These are phyloP conservation scores for Hydnomerulius pinastri DNA, from an alignment of 768 basidiomycete genomes.

Conservation along the genomic window DNA sequence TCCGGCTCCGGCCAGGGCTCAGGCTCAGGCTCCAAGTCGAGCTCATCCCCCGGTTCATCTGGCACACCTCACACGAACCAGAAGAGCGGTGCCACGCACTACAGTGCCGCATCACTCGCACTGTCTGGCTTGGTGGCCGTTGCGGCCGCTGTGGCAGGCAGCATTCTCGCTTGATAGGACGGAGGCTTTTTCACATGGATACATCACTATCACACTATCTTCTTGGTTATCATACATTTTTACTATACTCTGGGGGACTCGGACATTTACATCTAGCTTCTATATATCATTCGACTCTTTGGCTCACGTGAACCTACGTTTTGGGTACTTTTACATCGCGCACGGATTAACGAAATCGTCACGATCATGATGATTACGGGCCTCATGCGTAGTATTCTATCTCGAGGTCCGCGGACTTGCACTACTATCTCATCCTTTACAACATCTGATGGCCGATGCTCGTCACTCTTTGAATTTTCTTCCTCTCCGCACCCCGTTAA, in stretches of 20 bases:
- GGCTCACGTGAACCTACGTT: no score
- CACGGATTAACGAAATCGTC: no score
- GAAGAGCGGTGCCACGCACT: conserved; percentile 34
- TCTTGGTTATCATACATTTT: conserved; percentile 1
- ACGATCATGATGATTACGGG: no score
- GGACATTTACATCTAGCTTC: neutral
- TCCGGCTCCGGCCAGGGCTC: no score
- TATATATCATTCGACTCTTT: no score
- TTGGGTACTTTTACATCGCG: no score
- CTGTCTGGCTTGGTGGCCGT: conserved; percentile 25
- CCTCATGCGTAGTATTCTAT: no score
- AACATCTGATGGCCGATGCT: no score
- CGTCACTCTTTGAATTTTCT: no score
- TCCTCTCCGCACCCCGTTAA: no score
- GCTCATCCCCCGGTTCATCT: conserved; percentile 15
- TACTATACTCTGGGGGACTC: neutral
- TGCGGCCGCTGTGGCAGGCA: conserved; percentile 23
- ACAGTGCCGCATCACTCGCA: conserved; percentile 19
- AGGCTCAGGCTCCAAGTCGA: conserved; percentile 5
- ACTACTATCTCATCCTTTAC: no score
- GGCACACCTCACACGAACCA: conserved; percentile 31
- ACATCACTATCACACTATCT: conserved; percentile 13
- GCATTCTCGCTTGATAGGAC: conserved; percentile 20
- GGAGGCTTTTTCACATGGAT: conserved; percentile 1
- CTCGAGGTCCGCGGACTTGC: no score